Percentiles rank a stretch among this genome's conserved stretches.
Conservation (phyloP, 164 flowering plant species). For the Malania oleifera region DNA sequence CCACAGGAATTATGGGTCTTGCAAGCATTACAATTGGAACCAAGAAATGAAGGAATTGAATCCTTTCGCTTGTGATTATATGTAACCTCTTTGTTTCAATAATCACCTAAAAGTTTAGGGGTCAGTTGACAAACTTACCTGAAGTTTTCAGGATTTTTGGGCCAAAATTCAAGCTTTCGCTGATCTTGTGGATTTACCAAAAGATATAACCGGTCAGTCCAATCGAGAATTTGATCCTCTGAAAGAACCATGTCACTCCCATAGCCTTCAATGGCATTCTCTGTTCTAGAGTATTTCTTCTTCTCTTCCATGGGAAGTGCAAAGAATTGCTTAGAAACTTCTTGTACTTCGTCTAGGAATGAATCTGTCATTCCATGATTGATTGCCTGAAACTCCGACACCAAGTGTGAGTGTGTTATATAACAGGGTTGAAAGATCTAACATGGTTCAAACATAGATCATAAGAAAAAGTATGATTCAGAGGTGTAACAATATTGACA, state of each 20-base stretch:
- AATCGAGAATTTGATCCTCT: slow-evolving; percentile 31
- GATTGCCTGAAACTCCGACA: slow-evolving; percentile 20
- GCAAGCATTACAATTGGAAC: too few species aligned
- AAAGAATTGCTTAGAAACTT: slow-evolving; percentile 26
- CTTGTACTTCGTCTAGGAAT: slow-evolving; percentile 24
- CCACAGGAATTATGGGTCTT: too few species aligned
- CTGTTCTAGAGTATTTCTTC: slow-evolving; percentile 19
- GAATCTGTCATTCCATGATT: slow-evolving; percentile 26
- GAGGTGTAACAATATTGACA: too few species aligned
- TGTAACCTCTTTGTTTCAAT: too few species aligned
- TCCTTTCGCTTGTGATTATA: too few species aligned
- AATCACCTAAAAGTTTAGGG: not conserved
- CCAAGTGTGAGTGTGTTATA: too few species aligned
- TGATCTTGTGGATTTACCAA: slow-evolving; percentile 21
- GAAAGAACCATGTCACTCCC: slow-evolving; percentile 31
- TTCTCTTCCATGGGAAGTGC: slow-evolving; percentile 32
- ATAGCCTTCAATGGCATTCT: slow-evolving; percentile 34
- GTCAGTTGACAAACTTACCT: slow-evolving; percentile 17
- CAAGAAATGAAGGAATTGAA: not conserved
- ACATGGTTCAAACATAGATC: too few species aligned
- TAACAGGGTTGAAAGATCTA: too few species aligned
- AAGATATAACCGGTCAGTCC: slow-evolving; percentile 32
- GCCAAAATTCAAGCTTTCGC: slow-evolving; percentile 29
- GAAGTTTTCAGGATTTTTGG: slow-evolving; percentile 25
- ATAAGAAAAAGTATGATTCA: too few species aligned